Conservation (phyloP, 805 yeast species). For the Cephaloascus fragrans region DNA sequence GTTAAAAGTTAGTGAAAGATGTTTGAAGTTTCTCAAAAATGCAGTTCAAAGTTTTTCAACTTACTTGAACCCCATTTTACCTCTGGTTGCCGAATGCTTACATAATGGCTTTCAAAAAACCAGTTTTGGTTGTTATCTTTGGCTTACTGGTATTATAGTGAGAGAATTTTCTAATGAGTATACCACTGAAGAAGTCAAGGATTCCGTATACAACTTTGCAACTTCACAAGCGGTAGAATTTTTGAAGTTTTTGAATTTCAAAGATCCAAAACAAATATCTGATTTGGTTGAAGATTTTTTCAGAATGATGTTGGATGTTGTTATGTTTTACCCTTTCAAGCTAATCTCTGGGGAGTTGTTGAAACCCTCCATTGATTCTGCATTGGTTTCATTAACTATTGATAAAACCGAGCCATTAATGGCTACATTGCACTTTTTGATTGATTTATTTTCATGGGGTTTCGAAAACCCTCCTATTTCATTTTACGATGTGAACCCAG, state of each 20-base stretch:
- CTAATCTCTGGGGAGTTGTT: constrained; percentile 39
- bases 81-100: constrained; percentile 55
- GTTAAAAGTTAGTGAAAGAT: constrained; percentile 61
- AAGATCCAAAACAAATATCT: constrained; percentile 26
- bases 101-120: constrained; percentile 62
- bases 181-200: constrained; percentile 33
- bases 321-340: constrained; percentile 62
- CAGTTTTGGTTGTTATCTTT: constrained; percentile 72
- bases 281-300: constrained; percentile 83
- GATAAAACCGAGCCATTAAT: constrained; percentile 66
- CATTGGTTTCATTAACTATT: constrained; percentile 42
- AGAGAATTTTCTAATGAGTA: constrained; percentile 62
- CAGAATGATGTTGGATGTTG: constrained; percentile 66
- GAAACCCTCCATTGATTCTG: constrained; percentile 45
- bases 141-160: constrained; percentile 80
- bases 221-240: constrained; percentile 55
- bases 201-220: constrained; percentile 67
- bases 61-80: constrained; percentile 48
- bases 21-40: constrained; percentile 57
- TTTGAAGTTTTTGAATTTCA: constrained; percentile 28
- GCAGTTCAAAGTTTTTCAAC: constrained; percentile 54
- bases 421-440: constrained; percentile 63
- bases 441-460: constrained; percentile 83
- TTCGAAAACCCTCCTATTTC: constrained; percentile 73
- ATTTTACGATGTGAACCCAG: constrained; percentile 44